Conservation (phyloP, 2,329 filamentous ascomycete genomes). For the Claviceps cyperi region DNA sequence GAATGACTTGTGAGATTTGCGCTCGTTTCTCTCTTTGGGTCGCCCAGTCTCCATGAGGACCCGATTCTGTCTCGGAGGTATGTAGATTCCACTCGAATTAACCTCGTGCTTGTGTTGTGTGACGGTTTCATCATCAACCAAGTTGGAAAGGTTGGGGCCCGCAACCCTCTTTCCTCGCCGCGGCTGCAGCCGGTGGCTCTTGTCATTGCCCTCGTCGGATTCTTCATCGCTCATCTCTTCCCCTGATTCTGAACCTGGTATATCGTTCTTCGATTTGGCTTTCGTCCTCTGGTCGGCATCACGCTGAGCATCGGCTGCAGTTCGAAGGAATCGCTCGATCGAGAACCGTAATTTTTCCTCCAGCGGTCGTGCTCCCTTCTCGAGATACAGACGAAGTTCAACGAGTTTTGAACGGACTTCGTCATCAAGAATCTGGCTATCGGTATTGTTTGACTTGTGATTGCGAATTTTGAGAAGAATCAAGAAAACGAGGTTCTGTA, state of each 20-base stretch:
- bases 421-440: slow-evolving; percentile 35
- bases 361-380: slow-evolving; percentile 79
- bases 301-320: slow-evolving; percentile 59
- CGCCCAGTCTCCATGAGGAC: slow-evolving; percentile 66
- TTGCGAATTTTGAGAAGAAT: slow-evolving; percentile 68
- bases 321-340: slow-evolving; percentile 84
- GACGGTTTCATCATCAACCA: slow-evolving; percentile 20
- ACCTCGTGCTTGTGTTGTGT: slow-evolving; percentile 15
- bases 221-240: slow-evolving; percentile 22
- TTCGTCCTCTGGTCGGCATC: slow-evolving; percentile 17
- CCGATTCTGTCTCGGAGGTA: slow-evolving; percentile 75
- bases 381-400: slow-evolving; percentile 80
- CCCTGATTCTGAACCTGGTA: slow-evolving; percentile 7
- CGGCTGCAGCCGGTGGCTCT: slow-evolving; percentile 1
- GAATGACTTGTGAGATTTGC: slow-evolving; percentile 55
- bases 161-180: slow-evolving; percentile 13
- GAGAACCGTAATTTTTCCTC: slow-evolving; percentile 89
- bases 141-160: slow-evolving; percentile 18
- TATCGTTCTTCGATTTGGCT: slow-evolving; percentile 11
- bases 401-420: slow-evolving; percentile 75
- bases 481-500: slow-evolving; percentile 85
- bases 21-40: slow-evolving; percentile 42
- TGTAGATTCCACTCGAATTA: slow-evolving; percentile 58
- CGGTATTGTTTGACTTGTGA: slow-evolving; percentile 15
- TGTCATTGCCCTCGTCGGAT: slow-evolving; percentile 7